phyloP scores from a whole-genome alignment of 495 filamentous ascomycete genomes.

The Sordaria brevicollis region DNA sequence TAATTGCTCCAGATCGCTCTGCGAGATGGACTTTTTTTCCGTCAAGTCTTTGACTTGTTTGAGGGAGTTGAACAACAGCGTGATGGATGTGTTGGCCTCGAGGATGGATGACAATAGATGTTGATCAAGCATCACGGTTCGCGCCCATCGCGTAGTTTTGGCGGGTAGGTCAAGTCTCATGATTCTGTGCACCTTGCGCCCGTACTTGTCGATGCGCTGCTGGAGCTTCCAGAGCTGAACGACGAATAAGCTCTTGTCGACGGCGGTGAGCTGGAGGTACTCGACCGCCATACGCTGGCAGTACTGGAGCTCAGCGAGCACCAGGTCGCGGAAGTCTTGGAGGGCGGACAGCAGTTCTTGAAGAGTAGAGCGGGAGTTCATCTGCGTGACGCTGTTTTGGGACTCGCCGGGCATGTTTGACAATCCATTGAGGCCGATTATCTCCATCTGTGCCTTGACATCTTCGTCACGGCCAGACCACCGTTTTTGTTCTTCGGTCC shows the following conservation, averaged over 20 bases:
- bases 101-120: background rate
- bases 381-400: background rate
- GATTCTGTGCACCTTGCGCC: background rate
- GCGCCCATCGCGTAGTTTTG: background rate
- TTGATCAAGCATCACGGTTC: background rate
- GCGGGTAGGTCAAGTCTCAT: background rate
- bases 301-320: background rate
- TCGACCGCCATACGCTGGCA: background rate
- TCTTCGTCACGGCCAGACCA: background rate
- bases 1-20: background rate
- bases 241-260: background rate
- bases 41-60: background rate
- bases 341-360: background rate
- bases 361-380: background rate
- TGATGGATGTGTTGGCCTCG: background rate
- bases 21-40: background rate
- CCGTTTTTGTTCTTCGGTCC: background rate
- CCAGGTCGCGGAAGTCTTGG: background rate
- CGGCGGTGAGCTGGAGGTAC: background rate
- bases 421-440: background rate
- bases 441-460: background rate
- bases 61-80: background rate
- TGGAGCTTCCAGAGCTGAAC: background rate
- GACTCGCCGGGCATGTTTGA: slow-evolving; percentile 4
- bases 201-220: background rate